Conservation (phyloP, 108 stramenopile species). For the Aurantiochytrium sp. region DNA sequence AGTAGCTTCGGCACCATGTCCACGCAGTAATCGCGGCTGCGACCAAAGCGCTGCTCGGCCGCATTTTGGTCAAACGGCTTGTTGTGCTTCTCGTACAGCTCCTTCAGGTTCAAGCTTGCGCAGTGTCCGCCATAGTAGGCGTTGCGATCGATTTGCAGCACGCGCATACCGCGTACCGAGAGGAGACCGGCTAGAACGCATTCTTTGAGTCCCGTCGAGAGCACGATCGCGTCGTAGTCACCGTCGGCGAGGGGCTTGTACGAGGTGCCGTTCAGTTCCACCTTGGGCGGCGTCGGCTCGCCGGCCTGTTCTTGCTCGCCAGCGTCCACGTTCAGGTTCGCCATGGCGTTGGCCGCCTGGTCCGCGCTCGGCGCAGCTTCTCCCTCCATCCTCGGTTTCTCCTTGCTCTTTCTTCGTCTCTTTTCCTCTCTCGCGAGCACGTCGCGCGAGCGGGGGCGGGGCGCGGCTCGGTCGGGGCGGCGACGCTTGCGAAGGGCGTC, state of each 20-base stretch:
- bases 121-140: constrained; percentile 96
- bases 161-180: constrained; percentile 71
- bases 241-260: constrained; percentile 93
- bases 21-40: constrained; percentile 92
- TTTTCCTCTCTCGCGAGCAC: too few species aligned
- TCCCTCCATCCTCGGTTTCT: too few species aligned
- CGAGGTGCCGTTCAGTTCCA: constrained; percentile 46
- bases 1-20: constrained; percentile 99
- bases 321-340: background rate
- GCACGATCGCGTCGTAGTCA: constrained; percentile 96
- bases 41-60: constrained; percentile 50
- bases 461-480: too few species aligned
- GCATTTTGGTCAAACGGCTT: constrained; percentile 60
- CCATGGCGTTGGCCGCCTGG: background rate
- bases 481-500: too few species aligned
- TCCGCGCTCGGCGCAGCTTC: background rate
- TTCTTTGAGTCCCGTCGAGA: constrained; percentile 97
- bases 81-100: constrained; percentile 66
- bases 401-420: too few species aligned
- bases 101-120: constrained; percentile 90
- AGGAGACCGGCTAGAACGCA: constrained; percentile 93
- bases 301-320: background rate
- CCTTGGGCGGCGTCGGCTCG: background rate
- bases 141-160: constrained; percentile 94
- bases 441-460: too few species aligned